Evolutionary conservation across 2,329 filamentous ascomycete genomes (phyloP), one percentile per base, ranked within the genome.

Genomic region (Chaetomiaceae sp.): DNA sequence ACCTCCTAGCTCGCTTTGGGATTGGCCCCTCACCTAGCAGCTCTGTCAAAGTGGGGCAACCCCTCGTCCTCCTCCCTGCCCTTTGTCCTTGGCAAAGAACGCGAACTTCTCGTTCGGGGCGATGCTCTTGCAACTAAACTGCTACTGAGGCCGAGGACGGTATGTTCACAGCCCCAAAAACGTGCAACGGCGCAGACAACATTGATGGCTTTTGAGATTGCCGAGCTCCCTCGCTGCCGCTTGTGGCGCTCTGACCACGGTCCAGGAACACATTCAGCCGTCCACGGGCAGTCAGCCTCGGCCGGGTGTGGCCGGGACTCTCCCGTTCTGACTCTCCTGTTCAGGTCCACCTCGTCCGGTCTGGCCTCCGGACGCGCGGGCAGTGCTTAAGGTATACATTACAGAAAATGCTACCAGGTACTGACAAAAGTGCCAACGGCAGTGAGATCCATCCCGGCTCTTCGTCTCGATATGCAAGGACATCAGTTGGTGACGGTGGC

Each of bases 11-110:
- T 6, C 29, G 27, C 27, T 31, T n/a, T 49, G 25, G 53, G 59
- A 61, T 61, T 61, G 59, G 59, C 49, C 50, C 17, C 25, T n/a
- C 25, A 31, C 19, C 33, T 45, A 12, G 14, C 19, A 12, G 4
- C n/a, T n/a, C n/a, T 48, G 45, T 38, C 36, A 34, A 42, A 48
- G 56, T 53, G 53, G 53, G 44, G 36, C 39, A 43, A 46, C 53
- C 43, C 49, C 49, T 55, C 49, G 49, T 47, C 45, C 38, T 27
- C 39, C 39, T 48, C 43, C 50, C 44, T 47, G 22, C 31, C 44
- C 54, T 53, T 56, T 47, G 22, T 37, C 44, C 54, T 53, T 56
- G 58, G 53, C 54, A 52, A 47, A 46, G 25, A 42, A 47, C 31
- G n/a, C 29, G 51, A 58, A 54, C 34, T 29, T 44, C 46, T 33